Evolutionary conservation across 345 rosid genomes (phyloP).

Genomic region (Adansonia digitata): DNA sequence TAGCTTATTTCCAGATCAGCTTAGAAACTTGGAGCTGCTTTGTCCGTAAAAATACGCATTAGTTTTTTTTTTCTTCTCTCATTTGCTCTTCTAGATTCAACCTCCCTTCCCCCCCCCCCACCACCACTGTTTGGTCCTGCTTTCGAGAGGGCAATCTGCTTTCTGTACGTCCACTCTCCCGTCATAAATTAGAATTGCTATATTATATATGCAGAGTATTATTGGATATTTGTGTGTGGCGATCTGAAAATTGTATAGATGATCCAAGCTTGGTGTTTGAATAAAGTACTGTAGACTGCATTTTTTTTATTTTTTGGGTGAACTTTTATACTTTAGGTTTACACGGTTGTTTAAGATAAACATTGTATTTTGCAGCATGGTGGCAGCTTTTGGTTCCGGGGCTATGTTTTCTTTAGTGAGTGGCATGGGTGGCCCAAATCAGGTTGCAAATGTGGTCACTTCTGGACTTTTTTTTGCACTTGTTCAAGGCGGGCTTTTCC

Average conservation of each 20-base stretch:
- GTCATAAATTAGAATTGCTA: not conserved
- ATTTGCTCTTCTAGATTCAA: not conserved
- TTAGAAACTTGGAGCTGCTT: not conserved
- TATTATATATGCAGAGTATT: not conserved
- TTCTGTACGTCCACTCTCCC: not conserved
- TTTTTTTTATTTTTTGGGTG: not conserved
- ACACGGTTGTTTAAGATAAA: not conserved
- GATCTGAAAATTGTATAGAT: not conserved
- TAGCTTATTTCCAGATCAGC: not conserved
- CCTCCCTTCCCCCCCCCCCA: not conserved
- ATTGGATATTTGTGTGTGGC: not conserved
- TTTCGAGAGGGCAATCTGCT: not conserved
- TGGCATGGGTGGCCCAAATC: slow-evolving; percentile 72
- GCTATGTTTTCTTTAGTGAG: slow-evolving; percentile 76
- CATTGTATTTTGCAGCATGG: slow-evolving; percentile 58
- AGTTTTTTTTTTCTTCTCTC: not conserved
- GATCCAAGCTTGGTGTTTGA: not conserved
- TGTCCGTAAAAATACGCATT: not conserved
- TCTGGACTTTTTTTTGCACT: slow-evolving; percentile 78
- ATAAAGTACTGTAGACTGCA: not conserved
- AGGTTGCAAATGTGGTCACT: slow-evolving; percentile 53
- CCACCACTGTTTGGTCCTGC: not conserved
- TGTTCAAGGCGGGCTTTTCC: slow-evolving; percentile 71
- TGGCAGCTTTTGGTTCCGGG: slow-evolving; percentile 92
- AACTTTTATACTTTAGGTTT: not conserved